Conservation (phyloP, 2,329 filamentous ascomycete genomes). For the Sclerotinia borealis region DNA sequence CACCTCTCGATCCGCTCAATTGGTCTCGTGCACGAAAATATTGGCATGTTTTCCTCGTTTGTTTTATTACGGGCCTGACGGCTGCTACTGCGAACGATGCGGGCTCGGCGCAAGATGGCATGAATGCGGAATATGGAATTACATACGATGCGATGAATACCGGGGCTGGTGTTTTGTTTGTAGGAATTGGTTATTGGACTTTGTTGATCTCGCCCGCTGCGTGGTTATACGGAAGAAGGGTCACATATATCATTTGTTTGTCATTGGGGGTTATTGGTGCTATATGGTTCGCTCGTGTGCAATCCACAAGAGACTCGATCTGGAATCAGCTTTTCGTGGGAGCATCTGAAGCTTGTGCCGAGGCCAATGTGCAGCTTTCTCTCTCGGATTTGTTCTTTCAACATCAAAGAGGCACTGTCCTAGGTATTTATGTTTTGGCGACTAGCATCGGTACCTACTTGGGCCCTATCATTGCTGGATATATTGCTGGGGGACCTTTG, state of each 20-base stretch:
- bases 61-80: constrained; percentile 48
- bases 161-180: constrained; percentile 50
- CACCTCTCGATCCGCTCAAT: constrained; percentile 47
- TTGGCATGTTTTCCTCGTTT: constrained; percentile 46
- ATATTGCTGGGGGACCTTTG: constrained; percentile 42
- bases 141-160: constrained; percentile 48
- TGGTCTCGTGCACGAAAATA: constrained; percentile 43
- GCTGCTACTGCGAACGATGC: constrained; percentile 52
- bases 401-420: constrained; percentile 48
- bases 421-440: constrained; percentile 50
- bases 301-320: constrained; percentile 41
- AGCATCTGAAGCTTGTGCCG: constrained; percentile 49
- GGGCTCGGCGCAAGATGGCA: constrained; percentile 44
- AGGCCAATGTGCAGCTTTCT: constrained; percentile 51
- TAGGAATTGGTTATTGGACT: constrained; percentile 51
- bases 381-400: constrained; percentile 53
- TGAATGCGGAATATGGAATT: constrained; percentile 45
- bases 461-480: constrained; percentile 47
- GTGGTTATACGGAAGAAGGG: constrained; percentile 48
- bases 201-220: constrained; percentile 47
- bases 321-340: constrained; percentile 53
- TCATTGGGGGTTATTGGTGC: constrained; percentile 43
- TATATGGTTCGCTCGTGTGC: constrained; percentile 46
- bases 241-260: constrained; percentile 49
- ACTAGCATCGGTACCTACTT: constrained; percentile 51